phyloP scores from a whole-genome alignment of 352 stramenopile genomes.

The Pythium phragmiticola region DNA sequence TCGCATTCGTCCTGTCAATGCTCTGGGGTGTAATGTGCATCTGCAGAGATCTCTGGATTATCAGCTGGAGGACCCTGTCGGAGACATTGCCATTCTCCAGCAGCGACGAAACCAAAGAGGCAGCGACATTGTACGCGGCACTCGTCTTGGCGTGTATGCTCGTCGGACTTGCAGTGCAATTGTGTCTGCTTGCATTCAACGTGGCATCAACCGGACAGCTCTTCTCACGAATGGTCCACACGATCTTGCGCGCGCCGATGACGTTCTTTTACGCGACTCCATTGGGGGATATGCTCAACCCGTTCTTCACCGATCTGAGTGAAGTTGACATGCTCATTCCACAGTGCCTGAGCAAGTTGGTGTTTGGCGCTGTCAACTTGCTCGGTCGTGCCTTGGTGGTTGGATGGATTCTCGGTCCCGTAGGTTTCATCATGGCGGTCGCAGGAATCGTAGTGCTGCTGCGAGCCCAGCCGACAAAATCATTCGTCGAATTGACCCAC shows the following conservation, averaged over 20 bases:
- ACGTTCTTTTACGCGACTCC: constrained; percentile 83
- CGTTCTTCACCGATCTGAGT: constrained; percentile 77
- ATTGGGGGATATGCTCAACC: constrained; percentile 81
- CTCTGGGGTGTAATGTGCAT: too few species aligned
- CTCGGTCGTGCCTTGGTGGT: not conserved
- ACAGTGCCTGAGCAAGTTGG: not conserved
- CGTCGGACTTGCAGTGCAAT: too few species aligned
- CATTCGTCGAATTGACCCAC: too few species aligned
- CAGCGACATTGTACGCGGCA: too few species aligned
- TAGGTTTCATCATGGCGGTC: not conserved
- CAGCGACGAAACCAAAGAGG: too few species aligned
- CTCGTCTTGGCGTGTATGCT: too few species aligned
- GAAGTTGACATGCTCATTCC: not conserved
- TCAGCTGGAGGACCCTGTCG: too few species aligned
- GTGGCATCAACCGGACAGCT: constrained; percentile 30
- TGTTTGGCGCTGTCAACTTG: not conserved
- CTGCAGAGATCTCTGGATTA: too few species aligned
- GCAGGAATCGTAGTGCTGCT: too few species aligned
- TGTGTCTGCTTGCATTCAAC: not conserved
- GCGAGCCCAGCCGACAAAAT: too few species aligned
- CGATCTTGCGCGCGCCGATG: constrained; percentile 18
- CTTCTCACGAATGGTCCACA: constrained; percentile 78
- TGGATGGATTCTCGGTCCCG: not conserved
- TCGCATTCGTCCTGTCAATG: too few species aligned
- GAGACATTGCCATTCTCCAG: too few species aligned